Evolutionary conservation across 2,329 filamentous ascomycete genomes (phyloP).

Genomic region (Venturia aucupariae): DNA sequence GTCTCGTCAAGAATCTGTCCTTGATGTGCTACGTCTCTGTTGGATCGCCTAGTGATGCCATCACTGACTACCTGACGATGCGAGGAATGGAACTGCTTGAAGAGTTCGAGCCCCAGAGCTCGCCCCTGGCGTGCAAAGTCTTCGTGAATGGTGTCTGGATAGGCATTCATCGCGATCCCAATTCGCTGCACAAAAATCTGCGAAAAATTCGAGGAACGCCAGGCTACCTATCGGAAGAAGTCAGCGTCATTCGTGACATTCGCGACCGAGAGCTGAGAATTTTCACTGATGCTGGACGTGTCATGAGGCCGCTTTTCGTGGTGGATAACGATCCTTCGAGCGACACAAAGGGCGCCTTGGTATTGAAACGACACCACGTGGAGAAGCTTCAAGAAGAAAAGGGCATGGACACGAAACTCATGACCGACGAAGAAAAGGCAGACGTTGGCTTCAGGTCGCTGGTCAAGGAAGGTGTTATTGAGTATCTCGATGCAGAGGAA

Average conservation of each 20-base stretch:
- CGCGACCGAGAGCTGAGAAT: constrained; percentile 97
- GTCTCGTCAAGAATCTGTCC: constrained; percentile 93
- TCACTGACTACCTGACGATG: constrained; percentile 92
- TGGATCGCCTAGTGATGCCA: constrained; percentile 79
- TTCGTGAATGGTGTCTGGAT: constrained; percentile 99
- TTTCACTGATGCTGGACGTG: constrained; percentile 91
- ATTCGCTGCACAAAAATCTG: constrained; percentile 71
- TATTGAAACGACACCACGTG: constrained; percentile 79
- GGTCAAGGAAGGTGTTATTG: constrained; percentile 74
- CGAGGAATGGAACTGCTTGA: constrained; percentile 94
- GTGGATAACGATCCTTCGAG: constrained; percentile 78
- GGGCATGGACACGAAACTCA: constrained; percentile 48
- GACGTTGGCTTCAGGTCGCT: constrained; percentile 79
- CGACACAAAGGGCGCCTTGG: constrained; percentile 64
- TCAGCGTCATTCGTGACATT: constrained; percentile 91
- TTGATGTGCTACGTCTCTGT: constrained; percentile 98
- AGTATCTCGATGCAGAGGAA: constrained; percentile 96
- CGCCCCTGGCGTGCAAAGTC: constrained; percentile 90
- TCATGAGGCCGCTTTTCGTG: constrained; percentile 88
- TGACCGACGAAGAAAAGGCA: constrained; percentile 44
- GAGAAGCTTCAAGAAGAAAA: constrained; percentile 65
- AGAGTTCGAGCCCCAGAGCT: constrained; percentile 61
- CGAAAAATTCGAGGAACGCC: constrained; percentile 62
- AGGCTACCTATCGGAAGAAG: constrained; percentile 79
- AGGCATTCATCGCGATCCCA: constrained; percentile 83